Evolutionary conservation across 23 red algal species (phyloP), one percentile per base, ranked within the genome.

Genomic region (Gracilaria domingensis): DNA sequence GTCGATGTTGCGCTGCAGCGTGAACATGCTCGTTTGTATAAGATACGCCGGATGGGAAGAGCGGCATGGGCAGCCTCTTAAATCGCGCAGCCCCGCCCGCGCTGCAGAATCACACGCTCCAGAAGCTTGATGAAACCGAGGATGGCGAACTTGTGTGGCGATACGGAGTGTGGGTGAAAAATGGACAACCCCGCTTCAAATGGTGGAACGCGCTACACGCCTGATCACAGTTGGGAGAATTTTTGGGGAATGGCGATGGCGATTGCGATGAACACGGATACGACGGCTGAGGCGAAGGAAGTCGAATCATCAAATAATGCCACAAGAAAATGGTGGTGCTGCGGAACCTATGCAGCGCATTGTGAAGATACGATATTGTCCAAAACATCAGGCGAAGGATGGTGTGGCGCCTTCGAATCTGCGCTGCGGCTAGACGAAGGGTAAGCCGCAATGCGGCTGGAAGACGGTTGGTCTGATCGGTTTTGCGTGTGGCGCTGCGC

Each of bases 241-340:
- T 54, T 98, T 20, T 98, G 95, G 95, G 81, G 91, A 29, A 13
- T 80, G 35, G 66, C 42, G 12, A 47, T 94, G 33, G 85, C 80
- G 45, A 50, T 86, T 29, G 95, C 94, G 82, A 33, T n/a, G 20
- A 38, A 58, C 9, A 51, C 51, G 48, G 28, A 67, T 24, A 38
- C 80, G 48, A 50, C 42, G 77, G 62, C 60, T 84, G 83, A 25
- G 67, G 67, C 23, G 55, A n/a, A n/a, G n/a, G n/a, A n/a, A n/a
- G n/a, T n/a, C n/a, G n/a, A n/a, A n/a, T n/a, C n/a, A n/a, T n/a
- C n/a, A n/a, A n/a, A n/a, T n/a, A n/a, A n/a, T n/a, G n/a, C n/a
- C n/a, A n/a, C n/a, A n/a, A 90, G 21, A 53, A 91, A 64, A 73
- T 75, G 40, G 23, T 23, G 11, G 90, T 98, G 47, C 51, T 98